Evolutionary conservation across 352 stramenopile species (phyloP), one percentile per base, ranked within the genome.

Genomic region (Globisporangium nunn): DNA sequence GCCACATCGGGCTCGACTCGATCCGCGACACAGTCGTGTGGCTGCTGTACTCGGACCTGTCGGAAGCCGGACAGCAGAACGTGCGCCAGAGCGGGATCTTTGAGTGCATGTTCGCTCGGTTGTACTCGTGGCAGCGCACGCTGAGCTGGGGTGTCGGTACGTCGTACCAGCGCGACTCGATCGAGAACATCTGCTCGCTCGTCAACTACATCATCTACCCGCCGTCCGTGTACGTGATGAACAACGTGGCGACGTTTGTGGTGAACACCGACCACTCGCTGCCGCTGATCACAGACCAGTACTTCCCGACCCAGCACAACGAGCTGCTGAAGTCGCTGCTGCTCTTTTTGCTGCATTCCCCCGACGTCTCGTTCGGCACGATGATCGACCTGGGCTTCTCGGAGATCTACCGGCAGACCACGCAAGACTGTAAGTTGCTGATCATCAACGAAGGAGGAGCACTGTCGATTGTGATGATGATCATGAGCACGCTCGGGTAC

Each of bases 171-270:
- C 80, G 85, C 23, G 85, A 94, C 56, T 91, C 85, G 18, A 76
- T 94, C 56, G 85, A 94, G 56, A 94, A 94, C 44, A 92, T 92
- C 66, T 94, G 85, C 58, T 79, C 70, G 18, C 51, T 93, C 52
- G 55, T 91, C 56, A 94, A 94, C 58, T 94, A 93, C 61, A 91
- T 92, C 58, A 78, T 94, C 43, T 91, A 88, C 55, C 85, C 85
- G 17, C 85, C 85, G 40, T 85, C 82, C 10, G 81, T 94, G 39
- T 94, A 91, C 59, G 85, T 94, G 52, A 88, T 93, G 77, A 85
- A 78, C 56, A 76, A 88, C 39, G 71, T 91, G 33, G 79, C 81
- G 39, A 91, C 83, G 41, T 94, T 94, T 51, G 85, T 91, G 7
- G 80, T 92, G 28, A 91, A 92, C 48, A 85, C 81, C n/a, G 81